Percentiles rank a stretch among this genome's conserved stretches.
These are phyloP conservation scores for Podaxis mareebaensis DNA, from an alignment of 768 basidiomycete species.

Conservation along the genomic window DNA sequence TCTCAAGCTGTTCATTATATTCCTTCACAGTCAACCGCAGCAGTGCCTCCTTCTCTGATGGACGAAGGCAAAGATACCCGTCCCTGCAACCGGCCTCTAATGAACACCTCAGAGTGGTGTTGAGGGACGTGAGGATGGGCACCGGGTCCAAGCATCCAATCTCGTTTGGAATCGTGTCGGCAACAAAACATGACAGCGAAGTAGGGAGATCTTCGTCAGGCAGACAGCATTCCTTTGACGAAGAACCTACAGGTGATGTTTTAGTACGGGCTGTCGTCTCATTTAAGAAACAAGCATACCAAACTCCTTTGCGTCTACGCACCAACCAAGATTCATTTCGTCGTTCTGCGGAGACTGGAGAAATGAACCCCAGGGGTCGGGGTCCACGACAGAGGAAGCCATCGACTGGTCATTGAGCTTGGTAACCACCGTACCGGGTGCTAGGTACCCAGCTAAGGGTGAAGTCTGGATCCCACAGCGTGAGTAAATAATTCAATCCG, in stretches of 20 bases:
- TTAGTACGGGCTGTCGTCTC: not conserved
- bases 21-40: conserved; percentile 52
- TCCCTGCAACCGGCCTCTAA: conserved; percentile 34
- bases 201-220: conserved; percentile 20
- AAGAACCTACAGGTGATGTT: not conserved
- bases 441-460: conserved; percentile 56
- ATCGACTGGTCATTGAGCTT: conserved; percentile 64
- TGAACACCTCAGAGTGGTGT: conserved; percentile 40
- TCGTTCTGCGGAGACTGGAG: conserved; percentile 26
- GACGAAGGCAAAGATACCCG: conserved; percentile 51
- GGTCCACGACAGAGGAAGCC: conserved; percentile 20
- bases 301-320: conserved; percentile 11
- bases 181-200: conserved; percentile 44
- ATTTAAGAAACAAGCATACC: conserved; percentile 5
- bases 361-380: conserved; percentile 14
- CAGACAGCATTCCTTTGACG: conserved; percentile 22
- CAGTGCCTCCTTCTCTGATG: conserved; percentile 49
- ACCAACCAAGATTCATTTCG: conserved; percentile 18
- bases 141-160: conserved; percentile 60
- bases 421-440: conserved; percentile 59
- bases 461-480: conserved; percentile 50
- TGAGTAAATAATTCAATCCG: not conserved
- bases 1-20: conserved; percentile 22
- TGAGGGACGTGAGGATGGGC: conserved; percentile 42
- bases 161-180: conserved; percentile 21